Base-by-base conservation (phyloP, 2,329 filamentous ascomycete genomes). In the Fusarium sulawesiense region DNA sequence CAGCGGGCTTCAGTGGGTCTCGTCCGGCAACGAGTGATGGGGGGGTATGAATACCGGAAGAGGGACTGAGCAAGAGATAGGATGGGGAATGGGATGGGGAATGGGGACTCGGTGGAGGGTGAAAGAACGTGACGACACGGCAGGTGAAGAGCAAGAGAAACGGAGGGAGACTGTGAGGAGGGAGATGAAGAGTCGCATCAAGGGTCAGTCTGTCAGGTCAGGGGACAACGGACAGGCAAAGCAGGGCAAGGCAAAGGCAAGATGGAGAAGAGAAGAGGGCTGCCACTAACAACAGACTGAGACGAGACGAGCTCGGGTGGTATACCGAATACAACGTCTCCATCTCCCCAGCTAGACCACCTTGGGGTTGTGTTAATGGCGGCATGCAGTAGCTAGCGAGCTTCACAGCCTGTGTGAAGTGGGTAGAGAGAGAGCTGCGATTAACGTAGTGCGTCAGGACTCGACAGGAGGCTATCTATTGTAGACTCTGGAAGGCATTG, bases 1-100 rank as follows among this genome's bases (percentile, higher is more conserved):
- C 62, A 66, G 66, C 70, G 69, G 73, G 62, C 65, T 70, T 69
- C 63, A 68, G 73, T 74, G 71, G 71, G 72, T 53, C 73, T 56
- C 46, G 57, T 56, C 58, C 68, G 69, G 71, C 70, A 74, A 42
- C 70, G 45, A 65, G 66, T 34, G 49, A 63, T 47, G 53, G 55
- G 47, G 64, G 68, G 32, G 49, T 51, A 37, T 8, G 23, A 27
- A 40, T 51, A 51, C 49, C 49, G 25, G 25, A 51, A 51, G 32
- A 51, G 49, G 49, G 34, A 51, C 40, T 51, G 34, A 42, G 32
- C 10, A 51, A 48, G 42, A 56, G 34, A 56, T 54, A 48, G 49
- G 27, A 57, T 55, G 63, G 72, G 61, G 56, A 56, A 64, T 64
- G 51, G 58, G 61, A 60, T 41, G 48, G 46, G 46, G 49, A 59